Evolutionary conservation across 306 rosid species (phyloP).

Genomic region (Macrotyloma uniflorum): DNA sequence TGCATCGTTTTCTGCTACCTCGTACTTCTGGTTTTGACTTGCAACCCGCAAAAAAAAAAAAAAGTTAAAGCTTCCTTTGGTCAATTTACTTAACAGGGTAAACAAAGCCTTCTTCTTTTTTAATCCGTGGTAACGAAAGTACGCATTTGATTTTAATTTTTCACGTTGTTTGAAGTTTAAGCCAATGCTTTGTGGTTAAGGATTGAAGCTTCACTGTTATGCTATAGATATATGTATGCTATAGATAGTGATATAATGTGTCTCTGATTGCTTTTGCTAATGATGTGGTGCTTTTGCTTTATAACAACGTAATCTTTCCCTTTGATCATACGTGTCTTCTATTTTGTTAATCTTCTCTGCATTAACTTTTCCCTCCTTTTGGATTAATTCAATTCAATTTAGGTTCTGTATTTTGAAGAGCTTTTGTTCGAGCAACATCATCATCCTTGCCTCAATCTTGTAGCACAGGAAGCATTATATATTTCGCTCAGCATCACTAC

Average conservation of each 20-base stretch:
- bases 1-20: slow-evolving; percentile 30
- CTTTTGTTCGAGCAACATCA: slow-evolving; percentile 1
- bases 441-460: not conserved
- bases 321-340: not conserved
- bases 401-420: slow-evolving; percentile 25
- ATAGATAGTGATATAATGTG: not conserved
- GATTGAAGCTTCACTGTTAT: not conserved
- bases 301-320: slow-evolving; percentile 10
- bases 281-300: slow-evolving; percentile 36
- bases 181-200: not conserved
- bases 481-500: slow-evolving; percentile 11
- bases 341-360: slow-evolving; percentile 16
- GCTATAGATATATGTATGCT: not conserved
- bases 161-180: not conserved
- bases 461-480: slow-evolving; percentile 23
- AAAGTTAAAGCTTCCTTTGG: not conserved
- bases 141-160: not conserved
- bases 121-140: not conserved
- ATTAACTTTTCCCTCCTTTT: slow-evolving; percentile 9
- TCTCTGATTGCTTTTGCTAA: slow-evolving; percentile 22
- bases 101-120: not conserved
- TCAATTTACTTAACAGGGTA: slow-evolving; percentile 2
- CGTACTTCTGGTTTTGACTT: slow-evolving; percentile 13
- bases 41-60: not conserved
- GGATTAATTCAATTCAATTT: slow-evolving; percentile 20